Base-by-base conservation (phyloP, 768 basidiomycete genomes). In the Lactifluus pinguis region DNA sequence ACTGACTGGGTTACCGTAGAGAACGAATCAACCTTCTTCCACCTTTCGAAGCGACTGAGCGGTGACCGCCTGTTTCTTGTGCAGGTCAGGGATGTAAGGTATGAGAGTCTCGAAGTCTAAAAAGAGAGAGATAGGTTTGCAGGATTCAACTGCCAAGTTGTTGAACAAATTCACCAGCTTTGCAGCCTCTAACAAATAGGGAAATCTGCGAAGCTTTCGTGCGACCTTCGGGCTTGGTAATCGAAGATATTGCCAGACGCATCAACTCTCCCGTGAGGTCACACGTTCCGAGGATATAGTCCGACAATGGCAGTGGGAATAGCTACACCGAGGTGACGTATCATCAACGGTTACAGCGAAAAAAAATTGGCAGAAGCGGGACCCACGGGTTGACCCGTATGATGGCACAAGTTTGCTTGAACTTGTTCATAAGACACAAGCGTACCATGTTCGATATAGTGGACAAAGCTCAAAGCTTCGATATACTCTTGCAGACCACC, bases 221-320 rank as follows among this genome's bases (percentile, higher is more conserved):
- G 11, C 83, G 81, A 4, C 86, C 87, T 3, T 86, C 86, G 49
- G 80, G 81, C 15, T 79, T 80, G 3, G 83, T 75, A 45, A 93
- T 83, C 49, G 88, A 83, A 49, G 92, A 89, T 61, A 98, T 95
- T 11, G 92, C 93, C 64, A 87, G 88, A 38, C 95, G 82, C 97
- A 98, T 98, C 29, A 98, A 82, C 73, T 99, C 97, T 48, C 97
- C 97, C 0, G 93, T 97, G 21, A 99, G 79, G 73, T 99, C 97
- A 7, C 92, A 90, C 32, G 98, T 74, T 6, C 97, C 97, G 3
- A 98, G 82, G 14, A 98, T 76, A 69, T 97, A 98, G 69, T 98
- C 95, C 44, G 87, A 84, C 38, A 83, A 70, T 9, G 91, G 79
- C 36, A 95, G 70, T 4, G 84, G 82, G 66, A 94, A 87, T 65